Evolutionary conservation across 768 basidiomycete genomes (phyloP).

Genomic region (Hygrocybe punicea): DNA sequence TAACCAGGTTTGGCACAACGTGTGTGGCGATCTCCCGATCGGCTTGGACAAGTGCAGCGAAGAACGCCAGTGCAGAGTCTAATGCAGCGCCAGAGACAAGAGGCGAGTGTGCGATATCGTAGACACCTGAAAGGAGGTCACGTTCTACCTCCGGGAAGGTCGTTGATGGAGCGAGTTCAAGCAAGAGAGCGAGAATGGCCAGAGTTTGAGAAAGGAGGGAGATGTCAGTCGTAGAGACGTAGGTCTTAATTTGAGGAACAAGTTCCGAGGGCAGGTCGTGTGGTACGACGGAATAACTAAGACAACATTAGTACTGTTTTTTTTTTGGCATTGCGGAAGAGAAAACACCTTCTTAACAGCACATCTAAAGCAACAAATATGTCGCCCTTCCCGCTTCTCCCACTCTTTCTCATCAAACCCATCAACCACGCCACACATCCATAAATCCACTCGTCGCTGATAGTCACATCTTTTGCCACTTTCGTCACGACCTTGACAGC

Average conservation of each 20-base stretch:
- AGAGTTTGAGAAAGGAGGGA: slow-evolving; percentile 72
- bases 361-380: slow-evolving; percentile 75
- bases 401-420: slow-evolving; percentile 71
- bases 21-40: slow-evolving; percentile 81
- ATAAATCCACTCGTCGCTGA: slow-evolving; percentile 77
- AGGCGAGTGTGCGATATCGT: slow-evolving; percentile 72
- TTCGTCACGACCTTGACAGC: slow-evolving; percentile 79
- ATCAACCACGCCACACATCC: slow-evolving; percentile 76
- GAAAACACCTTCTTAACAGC: slow-evolving; percentile 58
- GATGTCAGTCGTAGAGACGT: slow-evolving; percentile 74
- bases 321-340: neutral
- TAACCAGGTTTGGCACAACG: slow-evolving; percentile 72
- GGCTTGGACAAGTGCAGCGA: slow-evolving; percentile 74
- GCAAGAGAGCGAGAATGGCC: slow-evolving; percentile 59
- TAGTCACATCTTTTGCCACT: slow-evolving; percentile 71
- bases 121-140: slow-evolving; percentile 63
- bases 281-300: slow-evolving; percentile 48
- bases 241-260: slow-evolving; percentile 69
- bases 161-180: slow-evolving; percentile 59
- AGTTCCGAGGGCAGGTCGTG: slow-evolving; percentile 56
- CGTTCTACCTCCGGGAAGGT: slow-evolving; percentile 77
- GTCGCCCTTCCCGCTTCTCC: slow-evolving; percentile 72
- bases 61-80: slow-evolving; percentile 81
- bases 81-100: slow-evolving; percentile 72
- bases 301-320: neutral